Base-by-base conservation (phyloP, 2,329 filamentous ascomycete species). In the Neophaeococcomyces aloes region DNA sequence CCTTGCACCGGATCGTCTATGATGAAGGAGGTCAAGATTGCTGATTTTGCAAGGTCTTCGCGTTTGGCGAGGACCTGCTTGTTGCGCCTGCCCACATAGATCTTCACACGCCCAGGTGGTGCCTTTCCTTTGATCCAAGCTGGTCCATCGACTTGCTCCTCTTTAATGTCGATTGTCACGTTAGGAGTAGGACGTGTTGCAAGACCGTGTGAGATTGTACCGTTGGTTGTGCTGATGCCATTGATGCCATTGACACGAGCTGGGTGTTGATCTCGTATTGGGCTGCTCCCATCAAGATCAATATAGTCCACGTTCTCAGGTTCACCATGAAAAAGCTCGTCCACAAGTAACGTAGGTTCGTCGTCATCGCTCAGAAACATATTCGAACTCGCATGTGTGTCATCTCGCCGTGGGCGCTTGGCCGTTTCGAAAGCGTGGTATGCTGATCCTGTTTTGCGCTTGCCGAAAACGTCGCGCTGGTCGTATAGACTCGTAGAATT, bases 61-160 rank as follows among this genome's bases (percentile, higher is more conserved):
- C 51, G 29, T 14, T 29, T 34, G 21, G 46, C 44, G 7, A 36
- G 41, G 38, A 46, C 46, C n/a, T 37, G 17, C 11, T 34, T 30
- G 27, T 49, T 53, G 10, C 35, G 39, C 3, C 21, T 31, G 10
- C 51, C 51, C 13, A 52, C 42, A 38, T 44, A 53, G 27, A 52
- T 39, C 18, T 37, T 45, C 11, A 53, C 49, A 8, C 32, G 38
- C 11, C 50, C 29, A 2, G 38, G 35, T 3, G 19, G 7, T 6
- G 47, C 31, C 18, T 33, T 38, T 2, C 10, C n/a, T n/a, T 30
- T 30, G 10, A 48, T 15, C 3, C 25, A 15, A 6, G 19, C 36
- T 2, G 38, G 29, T 15, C 14, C 25, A 6, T 21, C 21, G 5
- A 38, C 19, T 25, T 44, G 38, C 18, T 42, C 30, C 2, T 27